These are phyloP conservation scores for Fusarium sp. DNA, from an alignment of 2,329 filamentous ascomycete species.

Conservation along the genomic window DNA sequence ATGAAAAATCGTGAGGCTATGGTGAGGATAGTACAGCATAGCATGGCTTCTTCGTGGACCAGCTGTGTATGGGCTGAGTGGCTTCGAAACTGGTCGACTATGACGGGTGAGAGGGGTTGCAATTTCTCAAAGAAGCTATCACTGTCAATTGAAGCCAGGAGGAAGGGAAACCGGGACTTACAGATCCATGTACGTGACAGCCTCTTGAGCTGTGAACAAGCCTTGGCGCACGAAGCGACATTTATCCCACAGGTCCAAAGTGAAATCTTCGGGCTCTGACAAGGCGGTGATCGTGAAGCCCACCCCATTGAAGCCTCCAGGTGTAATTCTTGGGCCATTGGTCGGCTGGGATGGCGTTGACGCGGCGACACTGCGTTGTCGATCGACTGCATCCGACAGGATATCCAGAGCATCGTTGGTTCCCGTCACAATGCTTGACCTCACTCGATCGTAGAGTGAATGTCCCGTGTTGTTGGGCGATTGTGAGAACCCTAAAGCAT, in stretches of 20 bases:
- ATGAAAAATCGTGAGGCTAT: constrained; percentile 39
- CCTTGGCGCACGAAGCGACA: constrained; percentile 42
- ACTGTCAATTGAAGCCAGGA: not conserved
- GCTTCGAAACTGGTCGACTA: constrained; percentile 12
- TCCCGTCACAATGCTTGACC: constrained; percentile 27
- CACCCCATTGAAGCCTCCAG: constrained; percentile 7
- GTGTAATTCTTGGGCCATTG: constrained; percentile 4
- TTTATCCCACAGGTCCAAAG: constrained; percentile 41
- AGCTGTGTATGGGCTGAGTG: constrained; percentile 24
- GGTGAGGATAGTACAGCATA: constrained; percentile 37
- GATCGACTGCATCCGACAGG: constrained; percentile 21
- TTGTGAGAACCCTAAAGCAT: not conserved
- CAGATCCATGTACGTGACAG: constrained; percentile 42
- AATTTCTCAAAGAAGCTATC: constrained; percentile 21
- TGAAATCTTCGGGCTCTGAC: constrained; percentile 33
- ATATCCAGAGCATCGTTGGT: constrained; percentile 32
- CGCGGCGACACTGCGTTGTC: constrained; percentile 6
- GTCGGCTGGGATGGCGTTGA: constrained; percentile 10
- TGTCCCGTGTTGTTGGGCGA: constrained; percentile 1
- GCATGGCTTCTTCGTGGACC: constrained; percentile 33
- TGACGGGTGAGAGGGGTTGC: constrained; percentile 5
- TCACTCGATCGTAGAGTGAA: constrained; percentile 21
- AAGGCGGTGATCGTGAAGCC: constrained; percentile 21
- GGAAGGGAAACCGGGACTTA: not conserved
- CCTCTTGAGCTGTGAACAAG: constrained; percentile 43